Evolutionary conservation across 2,329 filamentous ascomycete genomes (phyloP).

Genomic region (Aspergillus latus): DNA sequence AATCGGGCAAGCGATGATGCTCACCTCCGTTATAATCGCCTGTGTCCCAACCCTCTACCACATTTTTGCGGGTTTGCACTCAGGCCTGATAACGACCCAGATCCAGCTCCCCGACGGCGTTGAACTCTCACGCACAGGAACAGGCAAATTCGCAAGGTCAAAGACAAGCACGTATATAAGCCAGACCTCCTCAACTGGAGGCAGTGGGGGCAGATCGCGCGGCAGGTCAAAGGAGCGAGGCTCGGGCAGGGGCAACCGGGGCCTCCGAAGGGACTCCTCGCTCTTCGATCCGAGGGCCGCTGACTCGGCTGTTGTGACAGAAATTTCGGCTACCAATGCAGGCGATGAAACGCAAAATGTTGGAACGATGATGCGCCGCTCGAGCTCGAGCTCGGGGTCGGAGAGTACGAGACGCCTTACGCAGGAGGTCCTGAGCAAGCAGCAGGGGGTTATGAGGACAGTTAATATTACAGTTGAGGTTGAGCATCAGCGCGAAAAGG

Average conservation of each 20-base stretch:
- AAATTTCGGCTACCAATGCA: not conserved
- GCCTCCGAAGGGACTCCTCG: not conserved
- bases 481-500: not conserved
- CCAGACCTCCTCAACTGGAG: constrained; percentile 2
- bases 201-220: constrained; percentile 4
- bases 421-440: not conserved
- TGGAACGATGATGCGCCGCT: not conserved
- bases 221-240: not conserved
- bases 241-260: not conserved
- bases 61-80: constrained; percentile 27
- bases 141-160: not conserved
- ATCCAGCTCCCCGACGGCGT: constrained; percentile 15
- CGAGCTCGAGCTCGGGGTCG: constrained; percentile 13
- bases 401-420: constrained; percentile 21
- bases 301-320: not conserved
- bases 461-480: constrained; percentile 24
- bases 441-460: constrained; percentile 19
- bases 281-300: not conserved
- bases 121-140: constrained; percentile 17
- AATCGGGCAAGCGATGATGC: constrained; percentile 26
- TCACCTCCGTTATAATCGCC: constrained; percentile 24
- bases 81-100: constrained; percentile 22
- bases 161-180: constrained; percentile 13
- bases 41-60: constrained; percentile 29
- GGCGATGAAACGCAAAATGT: not conserved